Conservation (phyloP, 805 yeast genomes). For the Tetrapisispora fleetii region DNA sequence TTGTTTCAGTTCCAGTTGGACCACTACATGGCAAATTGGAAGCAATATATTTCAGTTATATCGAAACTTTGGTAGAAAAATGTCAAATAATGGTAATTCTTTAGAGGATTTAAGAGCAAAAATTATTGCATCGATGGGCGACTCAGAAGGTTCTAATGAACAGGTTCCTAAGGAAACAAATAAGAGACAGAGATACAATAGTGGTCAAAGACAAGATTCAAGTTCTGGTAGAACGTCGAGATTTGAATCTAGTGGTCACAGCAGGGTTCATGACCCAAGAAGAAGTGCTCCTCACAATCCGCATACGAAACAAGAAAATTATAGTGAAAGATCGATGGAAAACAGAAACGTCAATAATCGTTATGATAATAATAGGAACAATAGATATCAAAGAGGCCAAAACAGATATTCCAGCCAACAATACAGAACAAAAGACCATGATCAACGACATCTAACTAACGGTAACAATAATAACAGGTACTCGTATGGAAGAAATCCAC, state of each 20-base stretch:
- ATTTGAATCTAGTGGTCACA: slow-evolving; percentile 5
- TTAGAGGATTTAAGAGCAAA: slow-evolving; percentile 21
- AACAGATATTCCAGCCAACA: neutral
- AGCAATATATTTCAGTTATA: too few species aligned
- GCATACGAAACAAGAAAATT: neutral
- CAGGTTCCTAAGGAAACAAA: neutral
- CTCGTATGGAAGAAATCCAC: neutral
- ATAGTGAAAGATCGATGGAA: slow-evolving; percentile 3
- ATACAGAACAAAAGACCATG: neutral
- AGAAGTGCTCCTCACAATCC: slow-evolving; percentile 6
- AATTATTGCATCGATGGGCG: slow-evolving; percentile 21
- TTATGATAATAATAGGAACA: neutral
- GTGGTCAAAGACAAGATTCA: neutral
- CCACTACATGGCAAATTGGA: neutral
- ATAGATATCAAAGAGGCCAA: neutral
- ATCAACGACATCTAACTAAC: neutral
- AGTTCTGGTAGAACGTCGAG: neutral
- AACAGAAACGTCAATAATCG: neutral
- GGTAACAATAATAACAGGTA: neutral
- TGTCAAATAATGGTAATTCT: slow-evolving; percentile 6
- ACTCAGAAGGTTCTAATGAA: neutral
- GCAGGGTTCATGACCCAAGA: slow-evolving; percentile 8
- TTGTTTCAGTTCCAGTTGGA: neutral
- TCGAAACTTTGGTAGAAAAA: neutral
- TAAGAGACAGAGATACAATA: slow-evolving; percentile 4